Percentiles rank a stretch among this genome's conserved stretches.
Conservation (phyloP, 2,329 filamentous ascomycete genomes). For the Fusarium stilboides region DNA sequence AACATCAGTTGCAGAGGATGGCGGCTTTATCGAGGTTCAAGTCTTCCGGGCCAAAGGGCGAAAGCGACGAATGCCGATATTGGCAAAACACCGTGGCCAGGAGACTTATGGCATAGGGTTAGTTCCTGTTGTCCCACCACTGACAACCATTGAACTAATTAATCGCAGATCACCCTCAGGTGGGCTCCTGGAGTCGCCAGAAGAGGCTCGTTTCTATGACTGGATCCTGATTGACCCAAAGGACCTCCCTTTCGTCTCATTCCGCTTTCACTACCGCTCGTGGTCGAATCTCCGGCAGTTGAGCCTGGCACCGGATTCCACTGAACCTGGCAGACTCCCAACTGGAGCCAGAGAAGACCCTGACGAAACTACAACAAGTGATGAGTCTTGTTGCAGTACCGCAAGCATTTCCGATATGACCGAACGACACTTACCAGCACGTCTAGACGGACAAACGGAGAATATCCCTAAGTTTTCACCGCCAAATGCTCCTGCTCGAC, state of each 20-base stretch:
- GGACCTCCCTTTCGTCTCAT: conserved; percentile 67
- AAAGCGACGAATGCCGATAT: conserved; percentile 58
- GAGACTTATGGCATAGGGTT: conserved; percentile 69
- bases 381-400: neutral
- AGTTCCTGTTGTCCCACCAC: conserved; percentile 45
- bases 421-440: neutral
- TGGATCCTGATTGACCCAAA: conserved; percentile 67
- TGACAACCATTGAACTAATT: conserved; percentile 17
- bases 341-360: neutral
- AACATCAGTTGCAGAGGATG: conserved; percentile 64
- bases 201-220: conserved; percentile 67
- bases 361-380: neutral
- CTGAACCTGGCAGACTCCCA: neutral
- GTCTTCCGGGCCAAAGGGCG: conserved; percentile 68
- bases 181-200: conserved; percentile 67
- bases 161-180: conserved; percentile 64
- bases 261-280: conserved; percentile 71
- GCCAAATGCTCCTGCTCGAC: conserved; percentile 20
- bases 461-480: neutral
- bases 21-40: conserved; percentile 69
- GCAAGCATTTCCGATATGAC: neutral
- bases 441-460: neutral
- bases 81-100: conserved; percentile 63
- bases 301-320: conserved; percentile 60
- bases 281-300: conserved; percentile 64